Base-by-base conservation (phyloP, 345 rosid genomes). In the Salix exigua region DNA sequence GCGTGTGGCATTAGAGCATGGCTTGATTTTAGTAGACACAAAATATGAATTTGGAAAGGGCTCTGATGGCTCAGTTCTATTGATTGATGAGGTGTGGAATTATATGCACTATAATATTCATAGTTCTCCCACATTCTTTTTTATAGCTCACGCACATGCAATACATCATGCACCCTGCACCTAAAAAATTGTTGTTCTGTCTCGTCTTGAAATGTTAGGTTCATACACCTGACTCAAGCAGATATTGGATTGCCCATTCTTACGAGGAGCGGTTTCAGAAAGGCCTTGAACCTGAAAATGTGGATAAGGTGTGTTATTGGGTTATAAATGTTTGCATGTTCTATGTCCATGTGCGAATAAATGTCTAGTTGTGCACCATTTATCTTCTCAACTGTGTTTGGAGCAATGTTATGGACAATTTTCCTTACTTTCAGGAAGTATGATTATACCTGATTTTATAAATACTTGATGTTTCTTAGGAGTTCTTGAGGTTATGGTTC, bases 141-240 rank as follows among this genome's bases (percentile, higher is more conserved):
- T 14, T 16, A 42, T 40, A 40, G 42, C 58, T 13, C 66, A 21
- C 0, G 19, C 67, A 67, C 53, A 10, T 35, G 12, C 16, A 50
- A 50, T 67, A 38, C 65, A 63, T 71, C 7, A 19, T 62, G 23
- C 26, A 51, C n/a, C 7, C 11, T 51, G 38, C 21, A 67, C 33
- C 74, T 23, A 35, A 51, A 76, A 10, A 26, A 44, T 23, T 55
- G 48, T 37, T 16, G 78, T 75, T 13, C 14, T 55, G 60, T 75
- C 80, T 21, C 77, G 2, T 65, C 66, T 65, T 75, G n/a, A 73
- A 64, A 84, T 37, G 35, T 28, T 81, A 96, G 98, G 91, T 96
- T 75, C 98, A 96, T 85, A 91, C 99, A 18, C 98, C 96, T 40
- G 99, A 96, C 84, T 96, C 99, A 30, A 96, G 99, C 77, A 89